Evolutionary conservation across 495 filamentous ascomycete genomes (phyloP).

Genomic region (Ascodesmis nigricans): DNA sequence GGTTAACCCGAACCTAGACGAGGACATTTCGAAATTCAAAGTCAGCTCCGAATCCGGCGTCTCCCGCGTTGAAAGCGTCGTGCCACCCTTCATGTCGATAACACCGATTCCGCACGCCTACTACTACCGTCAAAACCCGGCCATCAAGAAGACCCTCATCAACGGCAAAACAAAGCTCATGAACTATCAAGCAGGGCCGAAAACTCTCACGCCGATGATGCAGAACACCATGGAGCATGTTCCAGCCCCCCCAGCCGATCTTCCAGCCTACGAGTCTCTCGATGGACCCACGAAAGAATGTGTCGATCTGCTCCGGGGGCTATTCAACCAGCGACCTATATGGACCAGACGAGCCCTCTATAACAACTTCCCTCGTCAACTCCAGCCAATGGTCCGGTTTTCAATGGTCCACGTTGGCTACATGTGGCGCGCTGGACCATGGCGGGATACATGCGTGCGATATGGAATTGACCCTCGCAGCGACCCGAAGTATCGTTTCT

Average conservation of each 20-base stretch:
- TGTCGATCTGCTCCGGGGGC: constrained; percentile 33
- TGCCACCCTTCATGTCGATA: constrained; percentile 45
- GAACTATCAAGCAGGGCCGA: constrained; percentile 31
- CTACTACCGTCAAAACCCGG: constrained; percentile 38
- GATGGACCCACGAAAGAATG: constrained; percentile 27
- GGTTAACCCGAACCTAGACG: constrained; percentile 25
- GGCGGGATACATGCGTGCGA: constrained; percentile 62
- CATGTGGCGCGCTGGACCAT: constrained; percentile 73
- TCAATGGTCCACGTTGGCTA: constrained; percentile 43
- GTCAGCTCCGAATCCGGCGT: constrained; percentile 41
- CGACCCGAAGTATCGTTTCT: constrained; percentile 49
- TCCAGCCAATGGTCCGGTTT: constrained; percentile 18
- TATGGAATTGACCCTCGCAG: constrained; percentile 70
- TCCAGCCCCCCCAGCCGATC: constrained; percentile 24
- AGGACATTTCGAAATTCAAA: constrained; percentile 51
- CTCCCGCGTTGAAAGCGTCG: constrained; percentile 45
- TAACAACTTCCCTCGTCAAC: constrained; percentile 30
- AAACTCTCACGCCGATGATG: constrained; percentile 37
- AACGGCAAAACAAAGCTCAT: constrained; percentile 32
- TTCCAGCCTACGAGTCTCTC: constrained; percentile 31
- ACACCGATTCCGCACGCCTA: constrained; percentile 18
- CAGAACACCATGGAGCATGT: constrained; percentile 33
- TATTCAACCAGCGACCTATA: constrained; percentile 54
- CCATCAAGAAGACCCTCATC: constrained; percentile 29
- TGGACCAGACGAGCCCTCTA: constrained; percentile 63